Evolutionary conservation across 2,329 filamentous ascomycete species (phyloP).

Genomic region (Pyricularia sp.): DNA sequence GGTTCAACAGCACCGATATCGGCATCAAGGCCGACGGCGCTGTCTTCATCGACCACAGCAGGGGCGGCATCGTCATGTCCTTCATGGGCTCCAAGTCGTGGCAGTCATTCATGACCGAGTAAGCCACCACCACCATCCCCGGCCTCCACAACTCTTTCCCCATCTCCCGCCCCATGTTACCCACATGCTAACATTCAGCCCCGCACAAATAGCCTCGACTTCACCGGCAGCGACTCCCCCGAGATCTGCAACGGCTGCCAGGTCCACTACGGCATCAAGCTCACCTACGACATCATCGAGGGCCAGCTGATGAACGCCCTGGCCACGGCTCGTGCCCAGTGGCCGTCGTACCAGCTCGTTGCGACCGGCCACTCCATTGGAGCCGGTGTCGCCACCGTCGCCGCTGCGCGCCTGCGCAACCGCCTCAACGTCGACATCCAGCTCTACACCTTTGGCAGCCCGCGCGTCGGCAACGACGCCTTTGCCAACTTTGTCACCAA

Average conservation of each 20-base stretch:
- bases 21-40: constrained; percentile 32
- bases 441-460: constrained; percentile 58
- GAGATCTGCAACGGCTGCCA: constrained; percentile 35
- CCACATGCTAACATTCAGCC: neutral
- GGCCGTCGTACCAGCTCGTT: constrained; percentile 46
- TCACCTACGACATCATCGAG: constrained; percentile 47
- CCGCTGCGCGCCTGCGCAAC: constrained; percentile 42
- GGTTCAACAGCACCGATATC: neutral
- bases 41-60: constrained; percentile 37
- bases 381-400: constrained; percentile 53
- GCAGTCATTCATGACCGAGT: constrained; percentile 38
- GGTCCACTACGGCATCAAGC: constrained; percentile 48
- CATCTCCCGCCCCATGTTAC: constrained; percentile 21
- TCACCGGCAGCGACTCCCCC: constrained; percentile 11
- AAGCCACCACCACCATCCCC: neutral
- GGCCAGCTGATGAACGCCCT: constrained; percentile 38
- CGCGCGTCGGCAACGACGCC: constrained; percentile 51
- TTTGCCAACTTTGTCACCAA: constrained; percentile 44
- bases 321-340: constrained; percentile 26
- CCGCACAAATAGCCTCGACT: neutral
- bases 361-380: constrained; percentile 63
- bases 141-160: neutral
- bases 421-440: constrained; percentile 35
- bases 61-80: constrained; percentile 46
- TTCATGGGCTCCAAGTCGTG: constrained; percentile 48